Evolutionary conservation across 2,329 filamentous ascomycete species (phyloP).

Genomic region (Thermothelomyces thermophilus): DNA sequence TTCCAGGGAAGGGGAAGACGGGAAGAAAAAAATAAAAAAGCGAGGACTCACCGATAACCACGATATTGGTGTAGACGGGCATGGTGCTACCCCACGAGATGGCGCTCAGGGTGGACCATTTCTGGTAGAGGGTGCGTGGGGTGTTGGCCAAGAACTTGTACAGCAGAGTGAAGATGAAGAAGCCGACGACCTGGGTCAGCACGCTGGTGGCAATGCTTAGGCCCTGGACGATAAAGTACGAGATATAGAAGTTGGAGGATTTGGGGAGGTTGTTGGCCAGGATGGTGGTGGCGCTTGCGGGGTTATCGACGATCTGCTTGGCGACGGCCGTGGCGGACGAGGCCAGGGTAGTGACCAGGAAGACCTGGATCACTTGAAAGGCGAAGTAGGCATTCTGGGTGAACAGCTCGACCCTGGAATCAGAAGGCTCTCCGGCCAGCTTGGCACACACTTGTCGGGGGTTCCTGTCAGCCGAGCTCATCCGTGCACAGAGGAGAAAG

Average conservation of each 20-base stretch:
- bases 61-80: conserved; percentile 74
- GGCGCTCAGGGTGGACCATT: conserved; percentile 67
- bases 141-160: conserved; percentile 70
- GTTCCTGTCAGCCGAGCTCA: neutral
- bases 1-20: too few species aligned
- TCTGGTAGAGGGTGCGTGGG: conserved; percentile 70
- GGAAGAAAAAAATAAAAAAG: neutral
- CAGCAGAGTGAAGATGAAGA: conserved; percentile 66
- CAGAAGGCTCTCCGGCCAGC: conserved; percentile 70
- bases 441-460: conserved; percentile 72
- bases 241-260: conserved; percentile 90
- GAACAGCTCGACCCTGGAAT: conserved; percentile 75
- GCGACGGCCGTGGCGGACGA: conserved; percentile 71
- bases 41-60: conserved; percentile 61
- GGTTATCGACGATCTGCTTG: conserved; percentile 55
- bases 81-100: conserved; percentile 80
- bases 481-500: neutral
- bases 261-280: conserved; percentile 70
- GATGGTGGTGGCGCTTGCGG: conserved; percentile 53
- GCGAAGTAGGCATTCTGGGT: conserved; percentile 88
- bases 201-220: conserved; percentile 69
- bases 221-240: conserved; percentile 91
- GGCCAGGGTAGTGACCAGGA: conserved; percentile 76
- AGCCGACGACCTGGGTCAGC: conserved; percentile 63
- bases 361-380: conserved; percentile 88